A percentile compares a stretch with the other conserved stretches of the same genome.
These are phyloP conservation scores for Phlyctochytrium planicorne DNA, from an alignment of 192 early-diverging fungal genomes.

Conservation along the genomic window DNA sequence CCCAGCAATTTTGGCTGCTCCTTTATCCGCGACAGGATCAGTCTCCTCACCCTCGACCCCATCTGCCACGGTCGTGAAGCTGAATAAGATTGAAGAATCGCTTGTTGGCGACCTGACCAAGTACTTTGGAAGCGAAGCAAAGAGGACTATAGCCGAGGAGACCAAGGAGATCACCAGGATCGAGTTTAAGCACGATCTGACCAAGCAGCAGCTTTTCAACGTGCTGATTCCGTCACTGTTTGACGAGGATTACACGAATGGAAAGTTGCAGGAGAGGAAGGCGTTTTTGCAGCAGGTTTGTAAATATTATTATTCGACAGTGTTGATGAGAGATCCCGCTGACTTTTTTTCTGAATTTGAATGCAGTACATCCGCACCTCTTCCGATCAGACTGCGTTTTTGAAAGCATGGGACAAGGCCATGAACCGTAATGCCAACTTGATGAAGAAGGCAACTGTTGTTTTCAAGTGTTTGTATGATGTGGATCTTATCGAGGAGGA, in stretches of 20 bases:
- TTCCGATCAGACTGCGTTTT: slow-evolving; percentile 55
- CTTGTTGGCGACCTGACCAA: slow-evolving; percentile 57
- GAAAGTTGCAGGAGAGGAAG: slow-evolving; percentile 25
- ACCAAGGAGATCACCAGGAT: slow-evolving; percentile 80
- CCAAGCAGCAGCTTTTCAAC: slow-evolving; percentile 74
- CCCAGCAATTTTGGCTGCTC: too few relatives aligned
- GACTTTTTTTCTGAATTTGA: too few relatives aligned
- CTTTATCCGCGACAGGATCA: not conserved
- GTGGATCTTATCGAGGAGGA: slow-evolving; percentile 80
- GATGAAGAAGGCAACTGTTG: slow-evolving; percentile 55
- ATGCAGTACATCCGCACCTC: slow-evolving; percentile 59
- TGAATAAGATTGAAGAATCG: slow-evolving; percentile 33
- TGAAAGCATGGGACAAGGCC: slow-evolving; percentile 63
- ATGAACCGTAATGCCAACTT: slow-evolving; percentile 43
- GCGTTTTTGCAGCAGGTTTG: slow-evolving; percentile 28
- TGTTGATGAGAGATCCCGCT: too few relatives aligned
- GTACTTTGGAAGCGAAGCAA: slow-evolving; percentile 39
- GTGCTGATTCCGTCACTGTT: slow-evolving; percentile 64
- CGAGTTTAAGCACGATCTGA: slow-evolving; percentile 80
- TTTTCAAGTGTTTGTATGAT: slow-evolving; percentile 72
- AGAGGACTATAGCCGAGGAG: slow-evolving; percentile 48
- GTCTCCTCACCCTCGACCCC: slow-evolving; percentile 7
- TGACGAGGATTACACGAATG: slow-evolving; percentile 42
- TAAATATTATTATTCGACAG: too few relatives aligned
- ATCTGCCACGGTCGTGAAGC: slow-evolving; percentile 16